Evolutionary conservation across 2,329 filamentous ascomycete species (phyloP).

Genomic region (Aschersonia sp.): DNA sequence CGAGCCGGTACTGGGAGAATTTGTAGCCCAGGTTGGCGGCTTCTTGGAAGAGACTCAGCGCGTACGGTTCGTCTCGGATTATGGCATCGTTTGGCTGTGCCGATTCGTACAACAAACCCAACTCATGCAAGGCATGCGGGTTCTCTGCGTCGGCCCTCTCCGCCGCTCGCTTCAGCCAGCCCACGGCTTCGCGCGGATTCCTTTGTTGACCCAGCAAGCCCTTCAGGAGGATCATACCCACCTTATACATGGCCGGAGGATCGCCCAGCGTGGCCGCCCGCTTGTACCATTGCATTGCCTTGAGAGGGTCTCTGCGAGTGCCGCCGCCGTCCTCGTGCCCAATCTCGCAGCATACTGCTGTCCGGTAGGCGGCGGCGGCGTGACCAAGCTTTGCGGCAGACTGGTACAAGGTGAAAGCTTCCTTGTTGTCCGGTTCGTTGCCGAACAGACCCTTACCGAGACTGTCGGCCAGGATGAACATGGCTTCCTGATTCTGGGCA

Average conservation of each 20-base stretch:
- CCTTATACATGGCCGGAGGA: conserved; percentile 92
- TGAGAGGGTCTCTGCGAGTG: conserved; percentile 77
- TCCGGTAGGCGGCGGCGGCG: conserved; percentile 76
- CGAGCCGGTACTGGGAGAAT: conserved; percentile 82
- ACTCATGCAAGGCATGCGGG: conserved; percentile 86
- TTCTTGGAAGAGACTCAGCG: conserved; percentile 67
- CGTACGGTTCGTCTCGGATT: conserved; percentile 68
- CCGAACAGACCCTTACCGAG: conserved; percentile 72
- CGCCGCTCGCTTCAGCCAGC: conserved; percentile 86
- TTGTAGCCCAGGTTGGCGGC: conserved; percentile 87
- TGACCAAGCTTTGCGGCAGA: conserved; percentile 84
- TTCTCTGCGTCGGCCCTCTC: conserved; percentile 81
- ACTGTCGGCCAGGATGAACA: conserved; percentile 87
- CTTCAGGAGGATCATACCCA: conserved; percentile 91
- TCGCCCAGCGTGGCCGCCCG: conserved; percentile 83
- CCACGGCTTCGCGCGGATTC: conserved; percentile 74
- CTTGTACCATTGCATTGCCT: conserved; percentile 97
- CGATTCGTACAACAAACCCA: conserved; percentile 53
- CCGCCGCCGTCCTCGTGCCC: conserved; percentile 89
- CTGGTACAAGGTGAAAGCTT: conserved; percentile 88
- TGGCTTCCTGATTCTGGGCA: conserved; percentile 64
- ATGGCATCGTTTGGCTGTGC: conserved; percentile 56
- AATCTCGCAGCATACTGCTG: conserved; percentile 94
- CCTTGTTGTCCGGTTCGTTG: conserved; percentile 68
- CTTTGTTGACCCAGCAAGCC: conserved; percentile 76